Conservation (phyloP, 2,329 filamentous ascomycete genomes). For the Ceratocystis variospora region DNA sequence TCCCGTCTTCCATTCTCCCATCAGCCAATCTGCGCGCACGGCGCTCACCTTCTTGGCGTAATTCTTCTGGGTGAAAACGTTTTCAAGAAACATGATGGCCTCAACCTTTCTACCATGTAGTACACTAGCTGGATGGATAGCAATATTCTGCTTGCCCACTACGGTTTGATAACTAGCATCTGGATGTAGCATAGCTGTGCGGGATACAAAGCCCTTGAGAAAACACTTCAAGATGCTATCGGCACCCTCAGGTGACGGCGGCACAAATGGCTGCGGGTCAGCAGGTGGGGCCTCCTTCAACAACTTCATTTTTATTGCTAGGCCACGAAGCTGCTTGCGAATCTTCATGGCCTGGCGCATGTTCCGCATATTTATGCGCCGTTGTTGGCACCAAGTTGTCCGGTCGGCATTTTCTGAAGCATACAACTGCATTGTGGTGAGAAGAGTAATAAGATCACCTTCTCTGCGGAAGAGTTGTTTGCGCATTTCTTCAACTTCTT, state of each 20-base stretch:
- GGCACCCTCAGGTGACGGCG: slow-evolving; percentile 40
- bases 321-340: slow-evolving; percentile 44
- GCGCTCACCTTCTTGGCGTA: slow-evolving; percentile 53
- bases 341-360: slow-evolving; percentile 51
- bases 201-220: slow-evolving; percentile 44
- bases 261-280: slow-evolving; percentile 44
- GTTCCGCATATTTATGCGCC: slow-evolving; percentile 44
- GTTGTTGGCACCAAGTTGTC: slow-evolving; percentile 43
- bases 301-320: slow-evolving; percentile 41
- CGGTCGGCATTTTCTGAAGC: slow-evolving; percentile 42
- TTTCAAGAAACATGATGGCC: slow-evolving; percentile 55
- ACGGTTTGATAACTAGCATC: slow-evolving; percentile 48
- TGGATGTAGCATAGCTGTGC: slow-evolving; percentile 46
- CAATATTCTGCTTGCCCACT: slow-evolving; percentile 45
- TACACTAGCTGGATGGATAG: slow-evolving; percentile 49
- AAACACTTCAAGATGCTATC: slow-evolving; percentile 47
- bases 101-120: slow-evolving; percentile 49
- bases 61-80: slow-evolving; percentile 52
- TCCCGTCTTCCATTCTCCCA: slow-evolving; percentile 32
- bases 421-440: slow-evolving; percentile 50
- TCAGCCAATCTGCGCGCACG: slow-evolving; percentile 46
- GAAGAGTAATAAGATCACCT: slow-evolving; percentile 50
- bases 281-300: slow-evolving; percentile 31
- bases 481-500: slow-evolving; percentile 39
- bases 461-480: slow-evolving; percentile 47